Conservation (phyloP, 108 stramenopile species). For the Schizochytrium sp. region DNA sequence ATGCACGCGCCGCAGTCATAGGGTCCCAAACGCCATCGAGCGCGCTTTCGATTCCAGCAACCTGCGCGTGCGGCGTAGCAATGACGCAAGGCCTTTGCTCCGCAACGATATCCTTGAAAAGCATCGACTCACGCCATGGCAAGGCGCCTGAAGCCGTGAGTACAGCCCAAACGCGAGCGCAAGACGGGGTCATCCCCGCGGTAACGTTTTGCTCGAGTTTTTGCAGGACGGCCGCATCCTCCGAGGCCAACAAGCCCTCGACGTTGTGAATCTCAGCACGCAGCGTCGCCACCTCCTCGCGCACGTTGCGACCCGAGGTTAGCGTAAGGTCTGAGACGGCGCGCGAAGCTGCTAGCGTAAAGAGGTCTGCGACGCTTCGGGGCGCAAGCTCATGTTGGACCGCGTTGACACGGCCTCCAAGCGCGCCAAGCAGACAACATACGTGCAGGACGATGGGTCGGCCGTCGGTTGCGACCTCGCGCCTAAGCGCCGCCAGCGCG, state of each 20-base stretch:
- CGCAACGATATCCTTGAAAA: neutral
- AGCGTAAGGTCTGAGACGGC: neutral
- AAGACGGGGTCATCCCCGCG: no score
- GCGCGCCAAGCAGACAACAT: neutral
- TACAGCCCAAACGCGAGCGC: neutral
- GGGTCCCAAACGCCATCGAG: neutral
- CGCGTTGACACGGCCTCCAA: neutral
- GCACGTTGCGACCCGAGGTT: neutral
- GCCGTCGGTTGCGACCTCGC: neutral
- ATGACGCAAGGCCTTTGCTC: neutral
- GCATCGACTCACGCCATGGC: neutral
- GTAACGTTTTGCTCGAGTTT: no score
- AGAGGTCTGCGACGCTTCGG: neutral
- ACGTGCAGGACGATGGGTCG: neutral
- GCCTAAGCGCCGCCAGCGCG: neutral
- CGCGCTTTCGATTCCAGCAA: neutral
- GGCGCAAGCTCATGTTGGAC: neutral
- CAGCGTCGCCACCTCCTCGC: neutral
- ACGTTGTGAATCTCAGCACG: neutral
- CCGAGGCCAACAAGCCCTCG: neutral
- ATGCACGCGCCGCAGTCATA: neutral
- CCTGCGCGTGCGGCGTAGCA: neutral
- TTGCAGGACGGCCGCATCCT: no score
- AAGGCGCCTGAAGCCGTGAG: neutral
- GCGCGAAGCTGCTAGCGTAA: neutral